Conservation (phyloP, 1,284 basidiomycete genomes). For the Pseudozyma flocculosa region DNA sequence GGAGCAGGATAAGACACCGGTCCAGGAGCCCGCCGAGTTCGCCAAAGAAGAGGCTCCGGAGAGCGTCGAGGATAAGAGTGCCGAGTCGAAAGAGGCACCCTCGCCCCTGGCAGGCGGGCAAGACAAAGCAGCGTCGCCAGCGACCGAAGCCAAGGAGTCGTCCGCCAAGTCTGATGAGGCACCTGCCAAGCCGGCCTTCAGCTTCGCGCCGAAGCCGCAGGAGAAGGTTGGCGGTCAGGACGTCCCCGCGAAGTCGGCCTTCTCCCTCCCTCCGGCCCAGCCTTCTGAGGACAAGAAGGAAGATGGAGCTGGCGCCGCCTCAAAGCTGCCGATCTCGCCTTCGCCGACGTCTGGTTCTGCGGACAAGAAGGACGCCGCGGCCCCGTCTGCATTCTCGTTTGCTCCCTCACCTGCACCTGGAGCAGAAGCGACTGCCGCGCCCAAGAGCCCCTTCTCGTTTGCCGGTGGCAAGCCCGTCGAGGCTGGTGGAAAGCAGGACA, state of each 20-base stretch:
- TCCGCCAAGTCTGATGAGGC: neutral
- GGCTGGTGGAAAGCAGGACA: constrained; percentile 2
- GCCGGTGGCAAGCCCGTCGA: neutral
- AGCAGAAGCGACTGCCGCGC: neutral
- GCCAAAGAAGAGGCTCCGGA: neutral
- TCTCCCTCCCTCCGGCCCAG: constrained; percentile 5
- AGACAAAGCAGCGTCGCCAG: too few relatives aligned
- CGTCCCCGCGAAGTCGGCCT: neutral
- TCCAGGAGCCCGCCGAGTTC: neutral
- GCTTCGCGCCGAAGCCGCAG: constrained; percentile 7
- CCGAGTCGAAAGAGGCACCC: too few relatives aligned
- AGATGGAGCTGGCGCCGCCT: constrained; percentile 7
- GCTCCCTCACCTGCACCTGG: too few relatives aligned
- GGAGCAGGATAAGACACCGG: neutral
- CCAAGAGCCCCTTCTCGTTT: neutral
- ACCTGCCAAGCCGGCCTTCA: constrained; percentile 9
- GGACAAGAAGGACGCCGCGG: neutral
- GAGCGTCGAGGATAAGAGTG: too few relatives aligned
- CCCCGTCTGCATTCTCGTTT: neutral
- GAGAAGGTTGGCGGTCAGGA: neutral
- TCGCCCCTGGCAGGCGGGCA: too few relatives aligned
- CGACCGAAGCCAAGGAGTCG: neutral
- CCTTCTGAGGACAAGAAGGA: neutral
- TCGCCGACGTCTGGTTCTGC: too few relatives aligned
- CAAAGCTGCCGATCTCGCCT: too few relatives aligned